phyloP scores from a whole-genome alignment of 2,329 filamentous ascomycete genomes.

The Verticillium dahliae region DNA sequence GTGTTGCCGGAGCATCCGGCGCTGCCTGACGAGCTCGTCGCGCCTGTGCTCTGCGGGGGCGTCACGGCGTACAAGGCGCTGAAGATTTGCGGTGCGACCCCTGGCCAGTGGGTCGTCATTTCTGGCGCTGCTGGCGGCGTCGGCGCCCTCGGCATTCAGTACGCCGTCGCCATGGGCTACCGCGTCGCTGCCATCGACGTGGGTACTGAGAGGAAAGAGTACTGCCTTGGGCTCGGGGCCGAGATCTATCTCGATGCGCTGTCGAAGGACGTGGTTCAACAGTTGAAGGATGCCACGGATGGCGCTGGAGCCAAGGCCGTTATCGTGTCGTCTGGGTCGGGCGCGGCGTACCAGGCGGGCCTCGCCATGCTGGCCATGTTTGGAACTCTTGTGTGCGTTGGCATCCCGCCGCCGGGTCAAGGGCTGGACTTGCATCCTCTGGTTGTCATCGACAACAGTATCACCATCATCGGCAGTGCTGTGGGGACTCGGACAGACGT shows the following conservation, averaged over 20 bases:
- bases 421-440: slow-evolving; percentile 24
- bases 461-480: slow-evolving; percentile 24
- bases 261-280: slow-evolving; percentile 15
- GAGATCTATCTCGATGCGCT: slow-evolving; percentile 30
- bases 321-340: slow-evolving; percentile 22
- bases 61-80: slow-evolving; percentile 36
- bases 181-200: slow-evolving; percentile 30
- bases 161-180: slow-evolving; percentile 33
- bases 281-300: slow-evolving; percentile 10
- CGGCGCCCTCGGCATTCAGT: slow-evolving; percentile 29
- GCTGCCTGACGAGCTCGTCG: slow-evolving; percentile 25
- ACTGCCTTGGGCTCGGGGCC: slow-evolving; percentile 23
- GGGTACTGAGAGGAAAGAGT: slow-evolving; percentile 20
- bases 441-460: slow-evolving; percentile 25
- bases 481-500: slow-evolving; percentile 31
- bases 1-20: slow-evolving; percentile 19
- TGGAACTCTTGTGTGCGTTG: slow-evolving; percentile 31
- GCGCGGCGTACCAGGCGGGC: slow-evolving; percentile 24
- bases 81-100: slow-evolving; percentile 21
- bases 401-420: slow-evolving; percentile 20
- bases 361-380: slow-evolving; percentile 27
- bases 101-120: slow-evolving; percentile 29
- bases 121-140: slow-evolving; percentile 32
- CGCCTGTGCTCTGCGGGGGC: slow-evolving; percentile 34
- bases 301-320: slow-evolving; percentile 18